Percentiles rank a stretch among this genome's conserved stretches.
These are phyloP conservation scores for Lentinus brumalis DNA, from an alignment of 768 basidiomycete genomes.

Conservation along the genomic window DNA sequence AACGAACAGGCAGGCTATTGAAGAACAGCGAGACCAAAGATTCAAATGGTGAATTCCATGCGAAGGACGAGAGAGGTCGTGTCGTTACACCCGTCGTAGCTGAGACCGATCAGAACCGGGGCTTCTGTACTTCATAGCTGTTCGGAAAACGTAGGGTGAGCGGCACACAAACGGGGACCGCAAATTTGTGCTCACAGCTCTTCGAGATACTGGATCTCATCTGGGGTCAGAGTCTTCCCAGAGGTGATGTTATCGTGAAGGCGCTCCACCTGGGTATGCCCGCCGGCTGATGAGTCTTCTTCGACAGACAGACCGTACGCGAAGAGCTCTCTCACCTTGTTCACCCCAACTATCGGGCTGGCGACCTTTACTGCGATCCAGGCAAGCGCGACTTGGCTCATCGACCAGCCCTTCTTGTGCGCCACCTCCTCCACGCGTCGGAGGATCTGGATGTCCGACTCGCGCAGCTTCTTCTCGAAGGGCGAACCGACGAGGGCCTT, in stretches of 20 bases:
- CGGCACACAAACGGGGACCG: too few relatives aligned
- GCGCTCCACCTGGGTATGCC: constrained; percentile 14
- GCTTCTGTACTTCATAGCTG: too few relatives aligned
- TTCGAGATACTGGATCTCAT: constrained; percentile 59
- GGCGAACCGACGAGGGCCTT: constrained; percentile 21
- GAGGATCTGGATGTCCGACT: constrained; percentile 39
- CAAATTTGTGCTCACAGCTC: constrained; percentile 38
- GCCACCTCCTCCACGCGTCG: constrained; percentile 44
- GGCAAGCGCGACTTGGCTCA: constrained; percentile 48
- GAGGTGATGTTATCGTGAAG: constrained; percentile 33
- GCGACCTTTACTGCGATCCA: constrained; percentile 44
- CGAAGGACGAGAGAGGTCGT: too few relatives aligned
- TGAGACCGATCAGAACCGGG: too few relatives aligned
- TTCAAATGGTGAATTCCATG: too few relatives aligned
- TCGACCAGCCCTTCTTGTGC: constrained; percentile 40
- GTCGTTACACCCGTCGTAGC: too few relatives aligned
- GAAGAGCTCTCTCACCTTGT: constrained; percentile 20
- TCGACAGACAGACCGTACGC: too few relatives aligned
- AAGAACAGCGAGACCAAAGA: too few relatives aligned
- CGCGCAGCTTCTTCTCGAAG: constrained; percentile 28
- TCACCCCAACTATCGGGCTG: constrained; percentile 48
- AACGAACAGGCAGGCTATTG: too few relatives aligned
- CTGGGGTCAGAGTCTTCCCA: constrained; percentile 49
- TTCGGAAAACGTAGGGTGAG: too few relatives aligned
- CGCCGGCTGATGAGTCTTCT: too few relatives aligned